Conservation (phyloP, 1,284 basidiomycete genomes). For the Vanrija pseudolonga region DNA sequence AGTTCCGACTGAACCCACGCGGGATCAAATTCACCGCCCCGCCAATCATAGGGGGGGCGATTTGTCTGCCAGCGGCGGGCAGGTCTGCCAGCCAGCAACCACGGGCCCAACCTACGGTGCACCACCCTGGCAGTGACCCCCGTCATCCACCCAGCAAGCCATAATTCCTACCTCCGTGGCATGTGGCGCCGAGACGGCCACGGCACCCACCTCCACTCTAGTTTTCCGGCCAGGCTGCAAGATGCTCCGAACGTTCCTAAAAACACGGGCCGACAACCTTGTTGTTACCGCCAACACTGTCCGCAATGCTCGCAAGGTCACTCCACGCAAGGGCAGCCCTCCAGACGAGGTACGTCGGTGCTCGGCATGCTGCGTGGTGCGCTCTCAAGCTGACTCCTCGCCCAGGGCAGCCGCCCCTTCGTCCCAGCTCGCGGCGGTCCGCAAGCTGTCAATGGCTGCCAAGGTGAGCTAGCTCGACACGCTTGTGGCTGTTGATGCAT, state of each 20-base stretch:
- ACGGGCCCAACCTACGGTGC: no score
- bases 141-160: no score
- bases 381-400: not conserved
- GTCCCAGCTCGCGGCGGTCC: slow-evolving; percentile 8
- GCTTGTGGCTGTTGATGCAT: slow-evolving; percentile 7
- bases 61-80: no score
- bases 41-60: no score
- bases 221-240: no score
- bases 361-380: no score
- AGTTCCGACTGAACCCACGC: not conserved
- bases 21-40: no score
- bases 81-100: no score
- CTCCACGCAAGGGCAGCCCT: slow-evolving; percentile 10
- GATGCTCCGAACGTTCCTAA: not conserved
- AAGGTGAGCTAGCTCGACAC: slow-evolving; percentile 10
- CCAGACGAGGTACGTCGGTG: slow-evolving; percentile 11
- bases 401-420: slow-evolving; percentile 10
- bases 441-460: slow-evolving; percentile 19
- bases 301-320: slow-evolving; percentile 15
- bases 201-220: no score
- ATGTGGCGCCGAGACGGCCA: no score
- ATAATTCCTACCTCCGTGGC: no score
- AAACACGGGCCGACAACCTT: not conserved
- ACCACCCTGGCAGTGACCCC: no score
- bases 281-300: not conserved